A percentile compares a stretch with the other conserved stretches of the same genome.
Conservation (phyloP, 1,284 basidiomycete species). For the Irpex rosettiformis region DNA sequence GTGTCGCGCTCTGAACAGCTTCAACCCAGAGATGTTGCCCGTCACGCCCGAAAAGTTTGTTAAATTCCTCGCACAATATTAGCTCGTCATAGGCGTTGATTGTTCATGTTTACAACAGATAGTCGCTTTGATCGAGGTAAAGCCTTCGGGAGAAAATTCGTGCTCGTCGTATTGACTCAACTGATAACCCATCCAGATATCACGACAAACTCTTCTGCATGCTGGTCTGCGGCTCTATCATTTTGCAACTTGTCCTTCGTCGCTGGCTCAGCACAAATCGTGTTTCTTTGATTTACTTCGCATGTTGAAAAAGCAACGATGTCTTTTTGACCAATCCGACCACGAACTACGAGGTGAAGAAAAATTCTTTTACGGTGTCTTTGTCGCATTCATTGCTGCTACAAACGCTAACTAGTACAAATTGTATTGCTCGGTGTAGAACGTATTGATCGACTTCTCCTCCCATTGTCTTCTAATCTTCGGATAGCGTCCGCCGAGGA, state of each 20-base stretch:
- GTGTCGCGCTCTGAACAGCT: constrained; percentile 11
- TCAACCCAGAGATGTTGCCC: constrained; percentile 9
- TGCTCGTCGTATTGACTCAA: neutral
- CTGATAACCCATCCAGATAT: constrained; percentile 8
- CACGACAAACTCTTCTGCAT: constrained; percentile 10
- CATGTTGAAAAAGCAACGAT: constrained; percentile 13
- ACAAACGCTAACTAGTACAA: neutral
- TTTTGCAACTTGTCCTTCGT: constrained; percentile 9
- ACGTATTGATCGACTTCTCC: constrained; percentile 15
- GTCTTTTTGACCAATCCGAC: constrained; percentile 10
- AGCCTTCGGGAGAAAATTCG: neutral
- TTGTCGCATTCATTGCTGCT: neutral
- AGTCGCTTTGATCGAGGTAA: constrained; percentile 18
- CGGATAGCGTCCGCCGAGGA: constrained; percentile 10
- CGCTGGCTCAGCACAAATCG: constrained; percentile 11
- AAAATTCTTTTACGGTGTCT: neutral
- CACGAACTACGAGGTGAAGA: constrained; percentile 10
- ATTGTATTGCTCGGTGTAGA: constrained; percentile 4
- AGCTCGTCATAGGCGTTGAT: neutral
- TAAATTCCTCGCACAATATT: neutral
- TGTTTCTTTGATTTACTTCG: constrained; percentile 15
- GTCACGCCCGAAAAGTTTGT: constrained; percentile 17
- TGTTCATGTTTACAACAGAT: constrained; percentile 9
- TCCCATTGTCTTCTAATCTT: constrained; percentile 12
- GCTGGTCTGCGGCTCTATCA: constrained; percentile 9